Evolutionary conservation across 176 grass and related monocot species (phyloP).

Genomic region (Cenchrus purpureus): DNA sequence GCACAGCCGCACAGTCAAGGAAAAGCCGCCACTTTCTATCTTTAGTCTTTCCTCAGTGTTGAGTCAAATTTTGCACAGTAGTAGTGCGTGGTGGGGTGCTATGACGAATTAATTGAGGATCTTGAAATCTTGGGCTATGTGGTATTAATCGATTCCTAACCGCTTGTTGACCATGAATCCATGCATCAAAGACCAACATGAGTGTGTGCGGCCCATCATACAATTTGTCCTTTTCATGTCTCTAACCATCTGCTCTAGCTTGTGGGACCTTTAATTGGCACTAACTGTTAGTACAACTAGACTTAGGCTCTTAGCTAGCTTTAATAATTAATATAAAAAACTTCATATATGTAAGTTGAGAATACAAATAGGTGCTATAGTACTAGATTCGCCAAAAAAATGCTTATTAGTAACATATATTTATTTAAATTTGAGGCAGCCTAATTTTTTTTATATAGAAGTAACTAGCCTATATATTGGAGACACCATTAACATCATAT

Average conservation of each 20-base stretch:
- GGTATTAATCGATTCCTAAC: conserved; percentile 4
- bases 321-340: neutral
- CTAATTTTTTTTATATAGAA: neutral
- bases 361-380: neutral
- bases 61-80: neutral
- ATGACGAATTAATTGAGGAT: conserved; percentile 26
- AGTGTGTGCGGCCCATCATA: neutral
- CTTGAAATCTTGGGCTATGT: conserved; percentile 28
- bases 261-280: neutral
- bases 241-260: neutral
- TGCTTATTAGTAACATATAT: too few species aligned
- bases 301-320: neutral
- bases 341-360: neutral
- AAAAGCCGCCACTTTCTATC: neutral
- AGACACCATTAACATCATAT: neutral
- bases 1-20: neutral
- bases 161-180: conserved; percentile 11
- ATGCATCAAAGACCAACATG: neutral
- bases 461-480: neutral
- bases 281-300: neutral
- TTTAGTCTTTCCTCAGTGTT: neutral
- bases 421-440: too few species aligned
- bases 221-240: neutral
- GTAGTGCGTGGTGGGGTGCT: neutral
- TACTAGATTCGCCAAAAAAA: neutral